Base-by-base conservation (phyloP, 2,329 filamentous ascomycete species). In the Monilinia fructicola region DNA sequence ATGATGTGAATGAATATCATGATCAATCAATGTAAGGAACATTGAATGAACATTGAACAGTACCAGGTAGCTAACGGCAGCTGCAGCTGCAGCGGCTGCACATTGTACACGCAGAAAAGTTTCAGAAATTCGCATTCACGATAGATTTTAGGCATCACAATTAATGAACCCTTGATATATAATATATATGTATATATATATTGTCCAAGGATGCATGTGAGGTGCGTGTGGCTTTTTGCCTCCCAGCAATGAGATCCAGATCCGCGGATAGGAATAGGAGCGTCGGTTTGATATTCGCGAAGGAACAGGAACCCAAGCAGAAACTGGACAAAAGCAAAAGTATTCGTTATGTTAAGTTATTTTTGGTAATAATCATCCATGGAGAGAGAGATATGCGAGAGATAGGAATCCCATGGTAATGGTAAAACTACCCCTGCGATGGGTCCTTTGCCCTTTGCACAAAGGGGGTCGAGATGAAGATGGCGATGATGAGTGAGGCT, bases 111-210 rank as follows among this genome's bases (percentile, higher is more conserved):
- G 23, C 31, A 31, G 26, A 46, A 48, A 46, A 35, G 55, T 58
- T 58, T 58, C 55, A 58, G 55, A 58, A 44, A n/a, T 44, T 28
- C 38, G 55, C 55, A n/a, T 55, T 31, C 55, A 44, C 38, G 40
- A 42, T 58, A 58, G 55, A 48, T 59, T 31, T 46, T 60, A 60
- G 56, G 56, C 56, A 60, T 46, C 56, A 60, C 26, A 35, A 60
- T 60, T 60, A 60, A 60, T 48, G 56, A 60, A 60, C 56, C 56
- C 42, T 60, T 60, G 56, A 23, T 60, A 48, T 48, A 35, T n/a
- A n/a, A n/a, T n/a, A n/a, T n/a, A n/a, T n/a, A n/a, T n/a, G n/a
- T n/a, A n/a, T 35, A 9, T 16, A 48, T 23, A 59, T 59, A 48
- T 60, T 60, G 42, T 60, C 48, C 56, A 48, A 60, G 56, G 56